Evolutionary conservation across 2,329 filamentous ascomycete species (phyloP), one percentile per base, ranked within the genome.

Genomic region (Fusarium brachygibbosum): DNA sequence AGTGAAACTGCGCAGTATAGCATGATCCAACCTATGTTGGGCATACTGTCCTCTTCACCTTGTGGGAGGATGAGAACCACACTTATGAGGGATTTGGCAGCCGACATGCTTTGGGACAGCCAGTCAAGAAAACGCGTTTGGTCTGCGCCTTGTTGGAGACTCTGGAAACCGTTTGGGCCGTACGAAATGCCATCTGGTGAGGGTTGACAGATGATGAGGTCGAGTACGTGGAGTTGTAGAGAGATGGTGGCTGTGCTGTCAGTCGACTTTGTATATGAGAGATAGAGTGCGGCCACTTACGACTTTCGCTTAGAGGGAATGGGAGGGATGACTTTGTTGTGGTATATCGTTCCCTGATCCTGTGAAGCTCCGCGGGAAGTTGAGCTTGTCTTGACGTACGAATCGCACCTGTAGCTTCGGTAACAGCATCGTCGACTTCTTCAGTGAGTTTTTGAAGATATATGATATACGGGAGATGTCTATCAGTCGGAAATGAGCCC

Each of bases 11-110:
- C 75, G 19, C 77, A 78, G 29, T 78, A 75, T 1, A 79, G 37
- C 61, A 74, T 76, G 32, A 78, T 71, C 77, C 77, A 79, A 13
- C 72, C 72, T 1, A 76, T 71, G 19, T 79, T 79, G 5, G 75
- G 71, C 35, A 79, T 70, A 2, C 62, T 58, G 1, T 68, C 63
- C 50, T 78, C 76, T 31, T 76, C 75, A 2, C 73, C 75, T 16
- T 66, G 62, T 1, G 76, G 73, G 2, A 78, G 67, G 1, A 73
- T 60, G 16, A 78, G 67, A 1, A 77, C 63, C 1, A 77, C 64
- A 19, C 70, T 76, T 0, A 77, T 73, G 1, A 78, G 70, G 1
- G 74, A 74, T 29, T 77, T 78, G 8, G 75, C 75, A 1, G 75
- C 76, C 0, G 73, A 72, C 23, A 77, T 75, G 40, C 75, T 78